These are phyloP conservation scores for Thielaviopsis ethacetica DNA, from an alignment of 2,329 filamentous ascomycete genomes.

Conservation along the genomic window DNA sequence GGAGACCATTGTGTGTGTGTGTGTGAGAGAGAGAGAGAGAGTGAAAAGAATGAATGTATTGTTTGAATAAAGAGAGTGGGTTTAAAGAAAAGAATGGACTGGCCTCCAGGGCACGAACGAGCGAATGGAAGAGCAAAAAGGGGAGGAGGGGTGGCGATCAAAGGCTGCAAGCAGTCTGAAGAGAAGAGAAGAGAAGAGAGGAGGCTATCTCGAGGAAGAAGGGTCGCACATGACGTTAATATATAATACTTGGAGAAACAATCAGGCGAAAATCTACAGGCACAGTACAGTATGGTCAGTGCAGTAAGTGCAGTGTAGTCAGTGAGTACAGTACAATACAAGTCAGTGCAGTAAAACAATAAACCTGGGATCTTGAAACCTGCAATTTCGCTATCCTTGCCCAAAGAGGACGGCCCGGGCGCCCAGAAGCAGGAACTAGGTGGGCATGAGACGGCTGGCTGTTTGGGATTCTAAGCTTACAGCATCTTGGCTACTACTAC, in stretches of 20 bases:
- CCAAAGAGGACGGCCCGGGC: not conserved
- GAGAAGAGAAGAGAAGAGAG: not conserved
- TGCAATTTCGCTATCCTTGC: not conserved
- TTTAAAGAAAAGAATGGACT: not conserved
- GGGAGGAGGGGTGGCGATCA: not conserved
- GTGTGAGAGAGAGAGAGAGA: not conserved
- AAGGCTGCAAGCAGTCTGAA: not conserved
- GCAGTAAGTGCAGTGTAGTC: too few relatives aligned
- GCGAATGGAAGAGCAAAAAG: not conserved
- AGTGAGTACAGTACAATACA: too few relatives aligned
- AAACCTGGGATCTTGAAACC: not conserved
- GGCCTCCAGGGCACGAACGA: not conserved
- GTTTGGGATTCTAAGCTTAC: too few relatives aligned
- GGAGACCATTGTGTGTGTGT: not conserved
- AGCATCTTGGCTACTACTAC: too few relatives aligned
- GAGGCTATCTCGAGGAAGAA: not conserved
- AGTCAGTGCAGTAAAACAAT: too few relatives aligned
- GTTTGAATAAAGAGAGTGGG: not conserved
- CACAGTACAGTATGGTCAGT: too few relatives aligned
- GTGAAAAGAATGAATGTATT: too few relatives aligned
- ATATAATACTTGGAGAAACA: too few relatives aligned
- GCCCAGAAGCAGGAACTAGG: not conserved
- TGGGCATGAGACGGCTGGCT: not conserved
- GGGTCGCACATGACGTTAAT: not conserved
- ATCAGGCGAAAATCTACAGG: too few relatives aligned